phyloP scores from a whole-genome alignment of 805 yeast species.

The Ogataea corticis region DNA sequence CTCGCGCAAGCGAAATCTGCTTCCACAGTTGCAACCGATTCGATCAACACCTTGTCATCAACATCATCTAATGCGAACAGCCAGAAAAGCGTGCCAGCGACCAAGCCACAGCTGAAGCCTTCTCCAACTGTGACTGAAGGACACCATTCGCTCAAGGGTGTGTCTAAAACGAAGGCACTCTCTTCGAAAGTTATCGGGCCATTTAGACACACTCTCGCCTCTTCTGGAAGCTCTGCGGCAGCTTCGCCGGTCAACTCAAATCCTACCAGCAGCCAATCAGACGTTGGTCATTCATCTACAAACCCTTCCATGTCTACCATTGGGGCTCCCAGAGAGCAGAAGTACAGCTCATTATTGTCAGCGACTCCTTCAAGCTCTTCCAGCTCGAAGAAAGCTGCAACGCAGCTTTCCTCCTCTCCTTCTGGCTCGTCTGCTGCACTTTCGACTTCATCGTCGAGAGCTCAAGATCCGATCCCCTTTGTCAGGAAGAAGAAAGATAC shows the following conservation, averaged over 20 bases:
- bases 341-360: slow-evolving; percentile 1
- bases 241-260: slow-evolving; percentile 7
- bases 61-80: slow-evolving; percentile 6
- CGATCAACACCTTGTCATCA: slow-evolving; percentile 7
- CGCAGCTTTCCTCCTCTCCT: background rate
- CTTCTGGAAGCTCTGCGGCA: slow-evolving; percentile 16
- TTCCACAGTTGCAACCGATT: slow-evolving; percentile 12
- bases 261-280: slow-evolving; percentile 3
- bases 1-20: slow-evolving; percentile 8
- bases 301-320: background rate
- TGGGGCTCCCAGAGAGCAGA: background rate
- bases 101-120: background rate
- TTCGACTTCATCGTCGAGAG: background rate
- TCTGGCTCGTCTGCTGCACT: background rate
- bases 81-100: slow-evolving; percentile 1
- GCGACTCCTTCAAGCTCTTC: background rate
- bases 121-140: slow-evolving; percentile 1
- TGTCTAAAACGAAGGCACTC: slow-evolving; percentile 15
- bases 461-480: slow-evolving; percentile 5
- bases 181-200: slow-evolving; percentile 23
- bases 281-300: background rate
- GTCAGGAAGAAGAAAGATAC: slow-evolving; percentile 16
- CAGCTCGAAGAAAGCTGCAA: background rate
- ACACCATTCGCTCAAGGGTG: slow-evolving; percentile 8
- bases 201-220: slow-evolving; percentile 17